These are phyloP conservation scores for Botrytis aclada DNA, from an alignment of 2,329 filamentous ascomycete genomes.

Conservation along the genomic window DNA sequence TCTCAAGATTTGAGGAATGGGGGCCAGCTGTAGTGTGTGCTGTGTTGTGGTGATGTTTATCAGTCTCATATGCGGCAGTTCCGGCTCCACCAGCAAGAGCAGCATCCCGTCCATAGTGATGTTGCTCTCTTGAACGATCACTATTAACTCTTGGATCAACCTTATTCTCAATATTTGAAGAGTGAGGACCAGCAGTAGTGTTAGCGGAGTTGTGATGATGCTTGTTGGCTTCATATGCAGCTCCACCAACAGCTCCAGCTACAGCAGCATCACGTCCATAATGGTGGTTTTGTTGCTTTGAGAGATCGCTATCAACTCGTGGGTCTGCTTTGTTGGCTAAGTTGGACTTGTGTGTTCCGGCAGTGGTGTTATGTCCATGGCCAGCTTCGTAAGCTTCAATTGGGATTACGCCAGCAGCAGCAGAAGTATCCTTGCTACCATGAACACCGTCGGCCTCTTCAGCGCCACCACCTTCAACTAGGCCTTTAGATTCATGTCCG, in stretches of 20 bases:
- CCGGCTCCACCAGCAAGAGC: constrained; percentile 22
- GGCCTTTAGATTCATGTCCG: constrained; percentile 19
- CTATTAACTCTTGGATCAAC: constrained; percentile 41
- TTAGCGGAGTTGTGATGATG: constrained; percentile 18
- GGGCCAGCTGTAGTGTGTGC: constrained; percentile 37
- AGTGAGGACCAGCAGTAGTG: constrained; percentile 38
- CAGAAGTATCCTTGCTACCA: constrained; percentile 20
- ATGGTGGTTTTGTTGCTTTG: constrained; percentile 23
- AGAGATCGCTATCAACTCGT: constrained; percentile 35
- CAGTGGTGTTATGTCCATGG: constrained; percentile 30
- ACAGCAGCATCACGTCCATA: constrained; percentile 25
- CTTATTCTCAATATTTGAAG: constrained; percentile 41
- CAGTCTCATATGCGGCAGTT: constrained; percentile 1
- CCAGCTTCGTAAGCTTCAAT: constrained; percentile 16
- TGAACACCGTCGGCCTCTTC: constrained; percentile 32
- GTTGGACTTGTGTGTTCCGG: constrained; percentile 40
- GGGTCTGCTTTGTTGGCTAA: constrained; percentile 43
- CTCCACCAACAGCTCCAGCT: constrained; percentile 21
- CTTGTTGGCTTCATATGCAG: constrained; percentile 17
- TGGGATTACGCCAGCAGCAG: constrained; percentile 18
- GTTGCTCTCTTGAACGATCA: constrained; percentile 21
- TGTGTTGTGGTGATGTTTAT: constrained; percentile 14
- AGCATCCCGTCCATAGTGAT: constrained; percentile 28
- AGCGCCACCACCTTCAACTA: constrained; percentile 30
- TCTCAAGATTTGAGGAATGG: constrained; percentile 39